Base-by-base conservation (phyloP, 257 asterid genomes). In the Sherardia arvensis region DNA sequence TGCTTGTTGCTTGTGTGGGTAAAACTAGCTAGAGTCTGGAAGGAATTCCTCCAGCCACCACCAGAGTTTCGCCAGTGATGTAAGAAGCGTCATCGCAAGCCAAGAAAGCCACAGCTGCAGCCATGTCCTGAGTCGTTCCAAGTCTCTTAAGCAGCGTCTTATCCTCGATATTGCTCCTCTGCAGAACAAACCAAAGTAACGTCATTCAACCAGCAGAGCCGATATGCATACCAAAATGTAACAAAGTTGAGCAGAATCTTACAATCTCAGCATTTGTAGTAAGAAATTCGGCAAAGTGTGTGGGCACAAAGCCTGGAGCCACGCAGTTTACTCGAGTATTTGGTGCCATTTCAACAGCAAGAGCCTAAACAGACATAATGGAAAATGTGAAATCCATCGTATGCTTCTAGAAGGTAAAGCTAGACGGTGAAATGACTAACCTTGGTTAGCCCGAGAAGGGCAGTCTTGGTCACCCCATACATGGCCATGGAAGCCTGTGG, bases 281-380 rank as follows among this genome's bases (percentile, higher is more conserved):
- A 17, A 92, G 79, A 47, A 66, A 81, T 26, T 78, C 68, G 8
- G 98, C 89, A 67, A 89, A 89, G 68, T 85, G 71, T 34, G 97
- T 89, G 17, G 97, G 98, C 47, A 92, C 98, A 72, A 89, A 87
- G 59, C 98, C 98, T 57, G 97, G 98, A 3, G 98, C 97, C 30
- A 92, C 75, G 60, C 97, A 89, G 80, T 89, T 92, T 14, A 92
- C 98, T 34, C 97, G 95, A 72, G 91, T 82, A 49, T 92, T 78
- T 7, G 98, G 97, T 40, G 91, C 91, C 95, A 92, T 74, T 81
- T 92, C 97, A 65, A 85, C 79, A 2, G 98, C 95, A 6, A 92
- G 91, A 56, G 91, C 98, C 98, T 89, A 54, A 33, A 69, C 18
- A 61, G 18, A 25, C 47, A 17, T 26, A 64, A 73, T 61, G 59